These are phyloP conservation scores for Elongisporangium undulatum DNA, from an alignment of 352 stramenopile species.

Conservation along the genomic window DNA sequence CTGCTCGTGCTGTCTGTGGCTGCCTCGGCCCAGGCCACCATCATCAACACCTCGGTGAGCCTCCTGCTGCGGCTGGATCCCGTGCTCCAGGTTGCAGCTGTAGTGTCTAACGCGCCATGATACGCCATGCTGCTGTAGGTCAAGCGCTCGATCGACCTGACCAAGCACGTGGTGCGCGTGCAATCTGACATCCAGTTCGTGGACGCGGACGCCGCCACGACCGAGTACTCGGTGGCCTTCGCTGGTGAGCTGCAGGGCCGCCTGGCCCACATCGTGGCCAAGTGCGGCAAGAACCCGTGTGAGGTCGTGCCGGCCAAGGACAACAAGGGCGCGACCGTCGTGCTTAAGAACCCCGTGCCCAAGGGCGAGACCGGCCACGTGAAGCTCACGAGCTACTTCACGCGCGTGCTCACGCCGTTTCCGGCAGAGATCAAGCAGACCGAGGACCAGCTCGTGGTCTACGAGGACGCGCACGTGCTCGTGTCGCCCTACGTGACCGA, in stretches of 20 bases:
- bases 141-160: slow-evolving; percentile 79
- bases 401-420: slow-evolving; percentile 73
- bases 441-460: slow-evolving; percentile 85
- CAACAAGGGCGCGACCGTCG: slow-evolving; percentile 25
- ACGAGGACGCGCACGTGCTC: slow-evolving; percentile 59
- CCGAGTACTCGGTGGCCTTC: slow-evolving; percentile 63
- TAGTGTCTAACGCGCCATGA: slow-evolving; percentile 4
- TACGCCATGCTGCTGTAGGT: slow-evolving; percentile 23
- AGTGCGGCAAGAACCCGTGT: slow-evolving; percentile 68
- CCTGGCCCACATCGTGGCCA: slow-evolving; percentile 58
- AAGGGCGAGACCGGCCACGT: slow-evolving; percentile 47
- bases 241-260: slow-evolving; percentile 43
- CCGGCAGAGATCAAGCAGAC: slow-evolving; percentile 71
- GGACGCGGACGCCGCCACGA: slow-evolving; percentile 46
- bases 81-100: not conserved
- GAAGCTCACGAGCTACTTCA: slow-evolving; percentile 80
- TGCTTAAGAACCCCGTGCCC: slow-evolving; percentile 55
- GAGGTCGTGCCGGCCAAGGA: slow-evolving; percentile 48
- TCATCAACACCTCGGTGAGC: slow-evolving; percentile 75
- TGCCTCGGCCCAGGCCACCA: slow-evolving; percentile 26
- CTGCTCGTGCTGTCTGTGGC: slow-evolving; percentile 27
- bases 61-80: slow-evolving; percentile 4
- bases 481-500: slow-evolving; percentile 71
- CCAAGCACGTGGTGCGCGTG: slow-evolving; percentile 76
- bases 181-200: slow-evolving; percentile 71